These are phyloP conservation scores for Ophiosphaerella narmari DNA, from an alignment of 2,329 filamentous ascomycete species.

Conservation along the genomic window DNA sequence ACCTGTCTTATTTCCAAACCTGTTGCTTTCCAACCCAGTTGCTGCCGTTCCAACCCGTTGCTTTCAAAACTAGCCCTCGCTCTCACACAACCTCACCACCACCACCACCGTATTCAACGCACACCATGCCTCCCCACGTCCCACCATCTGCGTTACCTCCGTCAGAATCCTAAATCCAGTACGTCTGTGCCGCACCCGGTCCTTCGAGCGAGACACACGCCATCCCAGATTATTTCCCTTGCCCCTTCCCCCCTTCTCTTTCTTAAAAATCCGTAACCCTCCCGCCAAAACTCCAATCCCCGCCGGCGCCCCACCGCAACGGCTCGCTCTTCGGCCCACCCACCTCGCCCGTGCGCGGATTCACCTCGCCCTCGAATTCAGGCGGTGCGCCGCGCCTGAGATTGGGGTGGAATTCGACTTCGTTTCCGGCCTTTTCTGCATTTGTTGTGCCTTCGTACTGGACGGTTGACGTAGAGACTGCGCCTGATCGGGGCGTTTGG, in stretches of 20 bases:
- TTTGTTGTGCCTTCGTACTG: slow-evolving; percentile 10
- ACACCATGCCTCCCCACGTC: too few relatives aligned
- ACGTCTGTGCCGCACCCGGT: too few relatives aligned
- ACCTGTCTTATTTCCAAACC: too few relatives aligned
- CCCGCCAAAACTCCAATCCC: slow-evolving; percentile 94
- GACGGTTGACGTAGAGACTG: slow-evolving; percentile 7
- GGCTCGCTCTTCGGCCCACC: slow-evolving; percentile 98
- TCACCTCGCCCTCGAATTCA: slow-evolving; percentile 90
- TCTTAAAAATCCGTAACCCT: slow-evolving; percentile 82
- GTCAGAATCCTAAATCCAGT: too few relatives aligned
- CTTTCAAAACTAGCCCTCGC: too few relatives aligned
- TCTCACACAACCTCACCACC: too few relatives aligned
- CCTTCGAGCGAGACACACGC: too few relatives aligned
- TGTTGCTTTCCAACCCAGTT: too few relatives aligned
- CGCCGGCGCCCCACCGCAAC: slow-evolving; percentile 76
- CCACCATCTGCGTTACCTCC: too few relatives aligned
- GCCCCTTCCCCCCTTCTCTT: neutral
- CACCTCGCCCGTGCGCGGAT: slow-evolving; percentile 93
- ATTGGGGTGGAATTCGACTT: slow-evolving; percentile 71
- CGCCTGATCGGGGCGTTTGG: slow-evolving; percentile 6
- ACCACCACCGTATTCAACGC: too few relatives aligned
- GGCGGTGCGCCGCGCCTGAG: slow-evolving; percentile 77
- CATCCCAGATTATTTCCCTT: neutral
- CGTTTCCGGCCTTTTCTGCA: slow-evolving; percentile 40
- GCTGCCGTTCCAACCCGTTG: too few relatives aligned